Conservation (phyloP, 2,329 filamentous ascomycete genomes). For the Arthrobotrys entomopaga region DNA sequence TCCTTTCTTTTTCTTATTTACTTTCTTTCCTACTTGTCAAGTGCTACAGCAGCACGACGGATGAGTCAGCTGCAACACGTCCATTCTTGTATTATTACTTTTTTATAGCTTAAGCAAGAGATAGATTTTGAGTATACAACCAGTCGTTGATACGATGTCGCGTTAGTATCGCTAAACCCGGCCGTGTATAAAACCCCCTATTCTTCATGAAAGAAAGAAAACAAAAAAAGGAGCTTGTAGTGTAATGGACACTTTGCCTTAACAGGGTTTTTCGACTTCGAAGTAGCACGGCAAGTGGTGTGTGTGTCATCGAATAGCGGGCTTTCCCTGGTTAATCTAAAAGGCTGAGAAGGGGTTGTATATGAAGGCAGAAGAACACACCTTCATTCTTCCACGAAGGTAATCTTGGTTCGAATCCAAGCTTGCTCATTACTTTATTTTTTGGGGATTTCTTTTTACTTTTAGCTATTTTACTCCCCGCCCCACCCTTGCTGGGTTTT, state of each 20-base stretch:
- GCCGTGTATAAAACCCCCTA: background rate
- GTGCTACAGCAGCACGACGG: no score
- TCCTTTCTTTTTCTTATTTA: constrained; percentile 8
- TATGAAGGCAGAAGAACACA: constrained; percentile 27
- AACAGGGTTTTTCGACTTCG: constrained; percentile 45
- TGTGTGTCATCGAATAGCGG: constrained; percentile 10
- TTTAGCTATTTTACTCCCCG: constrained; percentile 6
- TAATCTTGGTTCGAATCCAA: constrained; percentile 55
- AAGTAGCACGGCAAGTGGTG: background rate
- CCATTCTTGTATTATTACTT: no score
- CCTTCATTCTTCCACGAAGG: constrained; percentile 29
- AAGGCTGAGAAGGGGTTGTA: constrained; percentile 18
- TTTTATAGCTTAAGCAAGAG: no score
- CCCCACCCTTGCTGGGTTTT: no score
- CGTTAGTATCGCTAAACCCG: no score
- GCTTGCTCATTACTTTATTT: constrained; percentile 41
- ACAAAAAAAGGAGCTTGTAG: constrained; percentile 45
- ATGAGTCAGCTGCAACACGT: no score
- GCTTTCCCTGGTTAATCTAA: constrained; percentile 28
- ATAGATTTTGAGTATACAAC: no score
- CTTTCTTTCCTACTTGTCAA: background rate
- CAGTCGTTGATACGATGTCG: no score
- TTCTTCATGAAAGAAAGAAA: background rate
- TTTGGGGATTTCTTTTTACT: constrained; percentile 12
- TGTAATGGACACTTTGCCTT: constrained; percentile 54